phyloP scores from a whole-genome alignment of 257 asterid species.

The Nemophila menziesii region DNA sequence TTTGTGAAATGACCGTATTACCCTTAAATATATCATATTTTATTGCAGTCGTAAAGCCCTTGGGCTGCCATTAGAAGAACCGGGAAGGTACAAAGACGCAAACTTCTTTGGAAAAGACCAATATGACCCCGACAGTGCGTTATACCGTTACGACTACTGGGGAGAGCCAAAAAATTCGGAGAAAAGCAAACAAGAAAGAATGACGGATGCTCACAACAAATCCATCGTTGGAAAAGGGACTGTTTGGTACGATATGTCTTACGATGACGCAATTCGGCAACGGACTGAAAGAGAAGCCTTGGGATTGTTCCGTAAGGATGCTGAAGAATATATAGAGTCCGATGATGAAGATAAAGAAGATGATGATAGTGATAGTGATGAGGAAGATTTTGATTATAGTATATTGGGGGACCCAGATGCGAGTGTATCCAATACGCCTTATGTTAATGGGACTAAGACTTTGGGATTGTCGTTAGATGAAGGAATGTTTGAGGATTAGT shows the following conservation, averaged over 20 bases:
- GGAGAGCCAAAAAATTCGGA: slow-evolving; percentile 99
- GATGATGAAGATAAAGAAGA: slow-evolving; percentile 18
- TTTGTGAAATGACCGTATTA: slow-evolving; percentile 6
- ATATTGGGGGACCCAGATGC: slow-evolving; percentile 45
- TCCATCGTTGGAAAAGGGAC: slow-evolving; percentile 80
- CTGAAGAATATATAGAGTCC: slow-evolving; percentile 23
- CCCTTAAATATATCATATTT: too few species aligned
- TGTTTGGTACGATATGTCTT: slow-evolving; percentile 89
- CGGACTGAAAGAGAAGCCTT: slow-evolving; percentile 51
- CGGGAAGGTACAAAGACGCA: slow-evolving; percentile 66
- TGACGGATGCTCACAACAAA: slow-evolving; percentile 80
- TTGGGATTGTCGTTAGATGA: slow-evolving; percentile 63
- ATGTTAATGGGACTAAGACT: slow-evolving; percentile 88
- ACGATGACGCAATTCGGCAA: slow-evolving; percentile 73
- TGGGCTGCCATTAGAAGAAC: slow-evolving; percentile 89
- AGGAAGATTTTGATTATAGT: slow-evolving; percentile 62
- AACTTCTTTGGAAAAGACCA: slow-evolving; percentile 72
- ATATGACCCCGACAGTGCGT: slow-evolving; percentile 67
- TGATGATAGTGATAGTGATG: slow-evolving; percentile 28
- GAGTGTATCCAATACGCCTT: slow-evolving; percentile 43
- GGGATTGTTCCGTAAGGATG: slow-evolving; percentile 44
- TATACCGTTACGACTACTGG: slow-evolving; percentile 94
- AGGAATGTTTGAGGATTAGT: slow-evolving; percentile 68
- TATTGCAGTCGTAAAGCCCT: slow-evolving; percentile 72
- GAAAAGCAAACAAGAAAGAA: slow-evolving; percentile 77